A percentile compares a stretch with the other conserved stretches of the same genome.
Evolutionary conservation across 2,329 filamentous ascomycete species (phyloP).

Genomic region (Microthyrium microscopicum): DNA sequence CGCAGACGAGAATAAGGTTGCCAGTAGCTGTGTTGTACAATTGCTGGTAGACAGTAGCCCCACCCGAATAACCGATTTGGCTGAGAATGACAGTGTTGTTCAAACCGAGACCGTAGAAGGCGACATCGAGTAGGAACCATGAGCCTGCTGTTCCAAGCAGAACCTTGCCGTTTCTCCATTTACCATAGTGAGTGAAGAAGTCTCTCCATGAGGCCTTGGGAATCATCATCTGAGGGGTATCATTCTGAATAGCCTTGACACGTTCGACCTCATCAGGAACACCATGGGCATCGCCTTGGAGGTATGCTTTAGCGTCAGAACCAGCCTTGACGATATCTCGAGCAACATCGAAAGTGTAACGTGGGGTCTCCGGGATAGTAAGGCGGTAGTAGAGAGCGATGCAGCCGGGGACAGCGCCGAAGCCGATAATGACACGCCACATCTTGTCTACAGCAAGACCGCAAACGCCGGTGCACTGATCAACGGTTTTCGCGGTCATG

Average conservation of each 20-base stretch:
- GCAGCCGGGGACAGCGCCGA: conserved; percentile 64
- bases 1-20: conserved; percentile 63
- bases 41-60: conserved; percentile 47
- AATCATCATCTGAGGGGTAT: conserved; percentile 16
- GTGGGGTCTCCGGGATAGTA: conserved; percentile 74
- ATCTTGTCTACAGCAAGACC: conserved; percentile 66
- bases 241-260: conserved; percentile 8
- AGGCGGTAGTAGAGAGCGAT: conserved; percentile 74
- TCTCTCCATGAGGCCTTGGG: conserved; percentile 31
- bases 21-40: conserved; percentile 62
- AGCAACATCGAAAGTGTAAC: conserved; percentile 72
- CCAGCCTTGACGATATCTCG: conserved; percentile 37
- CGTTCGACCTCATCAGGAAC: conserved; percentile 6
- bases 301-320: conserved; percentile 5
- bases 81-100: conserved; percentile 59
- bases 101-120: conserved; percentile 43
- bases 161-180: conserved; percentile 55
- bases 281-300: conserved; percentile 4
- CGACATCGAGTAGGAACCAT: conserved; percentile 65
- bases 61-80: conserved; percentile 54
- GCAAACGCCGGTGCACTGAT: conserved; percentile 46
- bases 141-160: conserved; percentile 67
- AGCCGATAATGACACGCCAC: conserved; percentile 69
- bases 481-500: conserved; percentile 30
- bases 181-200: conserved; percentile 53